Base-by-base conservation (phyloP, 2,329 filamentous ascomycete species). In the Aurifilum marmelostoma region DNA sequence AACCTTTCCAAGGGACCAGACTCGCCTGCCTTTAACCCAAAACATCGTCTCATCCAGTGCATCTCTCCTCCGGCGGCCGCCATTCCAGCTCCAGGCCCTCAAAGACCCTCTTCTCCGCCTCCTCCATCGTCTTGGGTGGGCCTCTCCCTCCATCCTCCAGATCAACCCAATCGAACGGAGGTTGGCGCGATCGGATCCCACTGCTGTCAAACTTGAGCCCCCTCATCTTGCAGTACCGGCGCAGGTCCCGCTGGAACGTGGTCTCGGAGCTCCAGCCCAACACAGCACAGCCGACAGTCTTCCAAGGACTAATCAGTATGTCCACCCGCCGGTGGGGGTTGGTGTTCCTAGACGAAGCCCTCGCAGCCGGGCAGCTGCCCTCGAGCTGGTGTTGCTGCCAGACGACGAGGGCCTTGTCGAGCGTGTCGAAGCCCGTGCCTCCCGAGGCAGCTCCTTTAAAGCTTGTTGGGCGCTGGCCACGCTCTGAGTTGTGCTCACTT, bases 341-440 rank as follows among this genome's bases (percentile, higher is more conserved):
- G 0, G 88, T 85, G 70, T 94, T 94, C 75, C 86, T 87, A 1
- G 80, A 79, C 0, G 76, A 78, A 6, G 71, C 67, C n/a, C n/a
- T n/a, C 3, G 80, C 77, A 77, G 81, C 81, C 27, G 64, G 65
- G 39, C 11, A 3, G 39, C 39, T 11, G 56, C 29, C 16, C 27
- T 75, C 77, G 73, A 82, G 86, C 5, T 78, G 64, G 0, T 90
- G 90, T 75, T 94, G 84, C 76, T 97, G 92, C 95, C 95, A 98
- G 0, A 97, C 93, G 0, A 97, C 91, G 65, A 98, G 82, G 0
- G 94, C 94, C 78, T 97, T 97, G 78, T 98, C 94, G 0, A 98
- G 84, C 0, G 89, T 92, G 76, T 97, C 94, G 73, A 97, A 97
- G 0, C 92, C 92, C 29, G 84, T 81, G 0, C 85, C 85, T 0